phyloP scores from a whole-genome alignment of 2,329 filamentous ascomycete genomes.

The Colletotrichum higginsianum region DNA sequence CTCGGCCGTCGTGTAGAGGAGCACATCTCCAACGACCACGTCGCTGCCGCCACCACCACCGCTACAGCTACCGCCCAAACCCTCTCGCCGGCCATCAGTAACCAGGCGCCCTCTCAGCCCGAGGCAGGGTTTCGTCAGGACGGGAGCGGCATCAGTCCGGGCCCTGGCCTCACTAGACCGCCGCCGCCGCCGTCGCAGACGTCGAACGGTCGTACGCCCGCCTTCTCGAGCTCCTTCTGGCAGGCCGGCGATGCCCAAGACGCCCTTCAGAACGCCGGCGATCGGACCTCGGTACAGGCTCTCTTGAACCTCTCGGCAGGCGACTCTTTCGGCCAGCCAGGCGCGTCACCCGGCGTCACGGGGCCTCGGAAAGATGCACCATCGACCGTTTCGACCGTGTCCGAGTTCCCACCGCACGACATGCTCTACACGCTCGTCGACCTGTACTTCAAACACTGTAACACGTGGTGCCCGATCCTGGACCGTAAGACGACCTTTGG shows the following conservation, averaged over 20 bases:
- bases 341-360: conserved; percentile 13
- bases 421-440: conserved; percentile 72
- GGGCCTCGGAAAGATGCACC: conserved; percentile 47
- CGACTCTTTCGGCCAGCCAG: conserved; percentile 36
- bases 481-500: conserved; percentile 60
- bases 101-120: conserved; percentile 52
- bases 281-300: conserved; percentile 44
- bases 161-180: conserved; percentile 40
- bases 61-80: conserved; percentile 38
- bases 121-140: conserved; percentile 47
- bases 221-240: conserved; percentile 54
- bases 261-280: conserved; percentile 40
- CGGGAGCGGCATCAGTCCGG: conserved; percentile 44
- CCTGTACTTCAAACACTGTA: conserved; percentile 75
- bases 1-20: conserved; percentile 60
- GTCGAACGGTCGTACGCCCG: conserved; percentile 56
- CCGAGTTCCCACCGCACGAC: conserved; percentile 71
- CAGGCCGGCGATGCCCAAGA: conserved; percentile 50
- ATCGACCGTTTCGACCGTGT: conserved; percentile 55
- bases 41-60: background rate
- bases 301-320: conserved; percentile 42
- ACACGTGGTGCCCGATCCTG: conserved; percentile 69
- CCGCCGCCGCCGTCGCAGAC: conserved; percentile 45
- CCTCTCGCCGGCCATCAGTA: conserved; percentile 54
- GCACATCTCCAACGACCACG: conserved; percentile 56